These are phyloP conservation scores for Pleodorina starrii DNA, from an alignment of 139 green algal genomes.

Conservation along the genomic window DNA sequence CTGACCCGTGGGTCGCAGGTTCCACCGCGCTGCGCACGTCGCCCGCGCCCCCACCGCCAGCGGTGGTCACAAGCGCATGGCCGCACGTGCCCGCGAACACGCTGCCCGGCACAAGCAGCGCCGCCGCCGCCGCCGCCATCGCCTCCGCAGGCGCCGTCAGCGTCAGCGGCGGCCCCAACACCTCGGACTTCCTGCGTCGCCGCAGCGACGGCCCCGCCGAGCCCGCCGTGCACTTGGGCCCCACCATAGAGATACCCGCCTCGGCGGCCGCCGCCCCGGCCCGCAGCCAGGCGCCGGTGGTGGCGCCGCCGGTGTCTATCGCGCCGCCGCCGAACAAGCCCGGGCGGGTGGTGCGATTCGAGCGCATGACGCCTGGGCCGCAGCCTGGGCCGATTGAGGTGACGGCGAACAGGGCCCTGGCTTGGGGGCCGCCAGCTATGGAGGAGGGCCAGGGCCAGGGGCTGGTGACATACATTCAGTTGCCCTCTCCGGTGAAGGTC, in stretches of 20 bases:
- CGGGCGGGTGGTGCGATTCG: constrained; percentile 39
- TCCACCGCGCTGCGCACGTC: neutral
- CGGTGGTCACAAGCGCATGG: constrained; percentile 2
- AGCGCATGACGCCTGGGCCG: constrained; percentile 25
- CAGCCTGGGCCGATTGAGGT: neutral
- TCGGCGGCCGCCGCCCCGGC: neutral
- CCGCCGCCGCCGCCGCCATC: too few relatives aligned
- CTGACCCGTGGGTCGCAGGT: neutral
- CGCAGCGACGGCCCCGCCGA: neutral
- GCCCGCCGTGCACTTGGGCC: neutral
- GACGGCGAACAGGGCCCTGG: neutral
- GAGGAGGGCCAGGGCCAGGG: neutral
- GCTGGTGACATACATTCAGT: constrained; percentile 17
- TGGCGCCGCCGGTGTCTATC: neutral
- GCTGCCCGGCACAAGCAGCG: neutral
- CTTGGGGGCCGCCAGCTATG: neutral
- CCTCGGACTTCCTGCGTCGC: neutral
- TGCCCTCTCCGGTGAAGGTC: constrained; percentile 42
- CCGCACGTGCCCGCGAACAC: constrained; percentile 35
- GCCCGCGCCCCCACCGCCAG: neutral
- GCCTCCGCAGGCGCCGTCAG: too few relatives aligned
- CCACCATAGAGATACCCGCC: neutral
- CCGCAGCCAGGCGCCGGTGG: neutral
- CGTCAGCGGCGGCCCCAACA: neutral
- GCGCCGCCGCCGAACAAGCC: neutral